phyloP scores from a whole-genome alignment of 2,329 filamentous ascomycete species.

The Periglandula ipomoeae region DNA sequence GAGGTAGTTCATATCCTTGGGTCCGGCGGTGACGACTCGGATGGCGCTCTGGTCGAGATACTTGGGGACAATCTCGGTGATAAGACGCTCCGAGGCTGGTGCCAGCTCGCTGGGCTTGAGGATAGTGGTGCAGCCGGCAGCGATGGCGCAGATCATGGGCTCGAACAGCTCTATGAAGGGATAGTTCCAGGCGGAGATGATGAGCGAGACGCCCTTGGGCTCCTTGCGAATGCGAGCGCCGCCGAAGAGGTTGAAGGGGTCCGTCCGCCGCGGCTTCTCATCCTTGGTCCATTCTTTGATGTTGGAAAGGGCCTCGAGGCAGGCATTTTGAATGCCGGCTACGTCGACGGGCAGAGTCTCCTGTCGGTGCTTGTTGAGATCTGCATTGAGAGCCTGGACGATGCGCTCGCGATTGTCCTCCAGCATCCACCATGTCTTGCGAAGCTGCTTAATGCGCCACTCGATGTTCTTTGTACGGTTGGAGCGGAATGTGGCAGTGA shows the following conservation, averaged over 20 bases:
- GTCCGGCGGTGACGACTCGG: slow-evolving; percentile 25
- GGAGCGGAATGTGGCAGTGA: slow-evolving; percentile 7
- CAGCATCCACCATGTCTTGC: slow-evolving; percentile 31
- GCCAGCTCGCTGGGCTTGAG: slow-evolving; percentile 37
- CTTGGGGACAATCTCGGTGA: slow-evolving; percentile 28
- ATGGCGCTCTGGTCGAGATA: slow-evolving; percentile 33
- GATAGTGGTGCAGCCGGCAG: slow-evolving; percentile 30
- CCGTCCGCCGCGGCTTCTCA: slow-evolving; percentile 17
- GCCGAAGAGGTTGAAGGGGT: slow-evolving; percentile 21
- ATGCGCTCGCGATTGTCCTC: slow-evolving; percentile 28
- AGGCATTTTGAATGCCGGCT: slow-evolving; percentile 21
- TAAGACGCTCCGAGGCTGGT: slow-evolving; percentile 21
- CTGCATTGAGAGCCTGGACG: slow-evolving; percentile 21
- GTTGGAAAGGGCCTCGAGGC: slow-evolving; percentile 26
- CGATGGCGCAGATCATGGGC: slow-evolving; percentile 32
- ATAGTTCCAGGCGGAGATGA: slow-evolving; percentile 39
- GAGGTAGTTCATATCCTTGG: slow-evolving; percentile 26
- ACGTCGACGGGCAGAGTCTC: slow-evolving; percentile 25
- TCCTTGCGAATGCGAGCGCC: slow-evolving; percentile 29
- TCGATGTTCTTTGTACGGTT: slow-evolving; percentile 24
- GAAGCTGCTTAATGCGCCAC: slow-evolving; percentile 32
- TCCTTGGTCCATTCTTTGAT: slow-evolving; percentile 31
- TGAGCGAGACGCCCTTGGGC: slow-evolving; percentile 32
- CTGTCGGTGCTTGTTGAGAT: slow-evolving; percentile 25
- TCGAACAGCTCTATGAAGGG: slow-evolving; percentile 28